Conservation (phyloP, 2,329 filamentous ascomycete species). For the Pestalotiopsis sp. region DNA sequence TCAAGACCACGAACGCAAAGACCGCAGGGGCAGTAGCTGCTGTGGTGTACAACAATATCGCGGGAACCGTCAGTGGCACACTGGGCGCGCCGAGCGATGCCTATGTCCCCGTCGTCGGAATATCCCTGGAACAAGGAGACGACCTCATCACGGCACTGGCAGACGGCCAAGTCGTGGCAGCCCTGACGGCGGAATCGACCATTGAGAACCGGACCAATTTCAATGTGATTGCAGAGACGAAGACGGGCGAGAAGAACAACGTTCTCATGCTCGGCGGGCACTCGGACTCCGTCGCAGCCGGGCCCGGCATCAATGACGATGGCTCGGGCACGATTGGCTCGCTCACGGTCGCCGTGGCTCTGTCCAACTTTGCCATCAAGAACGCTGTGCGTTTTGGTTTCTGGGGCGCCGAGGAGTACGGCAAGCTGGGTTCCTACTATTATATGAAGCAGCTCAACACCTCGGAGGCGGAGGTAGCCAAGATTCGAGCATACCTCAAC, state of each 20-base stretch:
- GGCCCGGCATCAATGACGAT: slow-evolving; percentile 63
- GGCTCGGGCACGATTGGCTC: slow-evolving; percentile 54
- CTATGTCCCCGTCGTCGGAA: slow-evolving; percentile 53
- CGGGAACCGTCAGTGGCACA: slow-evolving; percentile 52
- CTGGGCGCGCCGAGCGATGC: slow-evolving; percentile 46
- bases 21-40: slow-evolving; percentile 56
- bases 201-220: slow-evolving; percentile 48
- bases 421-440: slow-evolving; percentile 47
- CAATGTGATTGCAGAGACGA: slow-evolving; percentile 53
- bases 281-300: slow-evolving; percentile 47
- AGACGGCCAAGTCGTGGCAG: slow-evolving; percentile 31
- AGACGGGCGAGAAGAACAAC: slow-evolving; percentile 47
- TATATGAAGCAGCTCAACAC: slow-evolving; percentile 44
- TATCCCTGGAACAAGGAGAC: slow-evolving; percentile 47
- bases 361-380: slow-evolving; percentile 43
- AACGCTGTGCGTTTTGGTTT: slow-evolving; percentile 51
- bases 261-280: slow-evolving; percentile 49
- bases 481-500: slow-evolving; percentile 56
- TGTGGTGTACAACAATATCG: slow-evolving; percentile 63
- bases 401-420: slow-evolving; percentile 54
- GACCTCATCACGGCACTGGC: slow-evolving; percentile 30
- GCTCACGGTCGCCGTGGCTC: slow-evolving; percentile 44
- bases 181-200: slow-evolving; percentile 45
- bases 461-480: slow-evolving; percentile 44
- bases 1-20: slow-evolving; percentile 58